phyloP scores from a whole-genome alignment of 306 rosid species.

The Dalbergia cochinchinensis region DNA sequence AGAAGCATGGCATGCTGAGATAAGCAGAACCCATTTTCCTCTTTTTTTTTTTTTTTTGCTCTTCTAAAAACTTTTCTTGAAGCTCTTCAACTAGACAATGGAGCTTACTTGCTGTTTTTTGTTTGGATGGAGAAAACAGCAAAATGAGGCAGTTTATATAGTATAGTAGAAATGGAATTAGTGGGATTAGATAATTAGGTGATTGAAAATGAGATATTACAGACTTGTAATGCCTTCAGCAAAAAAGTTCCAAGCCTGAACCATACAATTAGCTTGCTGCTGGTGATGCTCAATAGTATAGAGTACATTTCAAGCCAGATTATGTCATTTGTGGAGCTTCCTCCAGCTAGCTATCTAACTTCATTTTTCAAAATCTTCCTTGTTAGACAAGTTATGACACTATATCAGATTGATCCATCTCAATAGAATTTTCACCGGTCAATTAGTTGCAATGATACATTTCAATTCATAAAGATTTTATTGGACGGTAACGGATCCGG shows the following conservation, averaged over 20 bases:
- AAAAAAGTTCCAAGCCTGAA: conserved; percentile 46
- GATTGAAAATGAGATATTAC: conserved; percentile 55
- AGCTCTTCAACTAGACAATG: conserved; percentile 3
- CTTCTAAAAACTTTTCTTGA: conserved; percentile 24
- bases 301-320: conserved; percentile 68
- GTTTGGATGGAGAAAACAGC: conserved; percentile 55
- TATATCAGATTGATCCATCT: not conserved
- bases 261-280: conserved; percentile 46
- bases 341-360: conserved; percentile 36
- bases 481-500: conserved; percentile 2
- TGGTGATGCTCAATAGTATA: conserved; percentile 51
- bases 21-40: conserved; percentile 48
- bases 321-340: conserved; percentile 22
- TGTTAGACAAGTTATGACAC: conserved; percentile 4
- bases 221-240: conserved; percentile 52
- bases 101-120: not conserved
- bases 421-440: not conserved
- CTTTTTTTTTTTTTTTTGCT: not conserved
- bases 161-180: conserved; percentile 41
- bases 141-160: conserved; percentile 48
- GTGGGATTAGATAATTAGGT: conserved; percentile 69
- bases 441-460: conserved; percentile 22
- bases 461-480: not conserved
- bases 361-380: conserved; percentile 42
- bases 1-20: conserved; percentile 39